Conservation (phyloP, 2,329 filamentous ascomycete genomes). For the Fusarium stilboides region DNA sequence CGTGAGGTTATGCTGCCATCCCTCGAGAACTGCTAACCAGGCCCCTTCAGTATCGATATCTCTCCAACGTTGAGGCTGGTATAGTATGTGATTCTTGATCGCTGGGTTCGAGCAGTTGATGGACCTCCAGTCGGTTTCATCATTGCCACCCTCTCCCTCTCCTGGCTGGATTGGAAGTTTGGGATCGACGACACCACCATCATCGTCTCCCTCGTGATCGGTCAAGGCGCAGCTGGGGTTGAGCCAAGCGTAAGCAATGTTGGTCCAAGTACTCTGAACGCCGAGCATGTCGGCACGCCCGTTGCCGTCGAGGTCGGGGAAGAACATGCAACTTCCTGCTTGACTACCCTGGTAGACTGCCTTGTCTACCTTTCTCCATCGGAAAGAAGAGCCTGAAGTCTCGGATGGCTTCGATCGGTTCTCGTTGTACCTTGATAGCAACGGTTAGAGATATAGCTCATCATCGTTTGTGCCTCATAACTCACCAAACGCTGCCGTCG, state of each 20-base stretch:
- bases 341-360: conserved; percentile 3
- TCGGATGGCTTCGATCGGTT: background rate
- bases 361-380: background rate
- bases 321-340: conserved; percentile 5
- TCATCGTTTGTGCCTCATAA: background rate
- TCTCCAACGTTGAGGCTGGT: too few species aligned
- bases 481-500: background rate
- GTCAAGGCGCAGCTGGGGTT: background rate
- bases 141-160: background rate
- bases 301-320: conserved; percentile 8
- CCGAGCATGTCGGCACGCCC: conserved; percentile 2
- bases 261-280: background rate
- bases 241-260: background rate
- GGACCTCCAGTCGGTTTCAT: too few species aligned
- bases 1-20: too few species aligned
- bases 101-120: too few species aligned
- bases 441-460: too few species aligned
- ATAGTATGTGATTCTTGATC: too few species aligned
- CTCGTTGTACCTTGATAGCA: background rate
- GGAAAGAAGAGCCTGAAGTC: background rate
- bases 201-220: background rate
- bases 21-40: too few species aligned
- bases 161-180: background rate
- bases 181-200: background rate
- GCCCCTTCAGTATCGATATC: too few species aligned